phyloP scores from a whole-genome alignment of 768 basidiomycete genomes.

The Trametopsis cervina region DNA sequence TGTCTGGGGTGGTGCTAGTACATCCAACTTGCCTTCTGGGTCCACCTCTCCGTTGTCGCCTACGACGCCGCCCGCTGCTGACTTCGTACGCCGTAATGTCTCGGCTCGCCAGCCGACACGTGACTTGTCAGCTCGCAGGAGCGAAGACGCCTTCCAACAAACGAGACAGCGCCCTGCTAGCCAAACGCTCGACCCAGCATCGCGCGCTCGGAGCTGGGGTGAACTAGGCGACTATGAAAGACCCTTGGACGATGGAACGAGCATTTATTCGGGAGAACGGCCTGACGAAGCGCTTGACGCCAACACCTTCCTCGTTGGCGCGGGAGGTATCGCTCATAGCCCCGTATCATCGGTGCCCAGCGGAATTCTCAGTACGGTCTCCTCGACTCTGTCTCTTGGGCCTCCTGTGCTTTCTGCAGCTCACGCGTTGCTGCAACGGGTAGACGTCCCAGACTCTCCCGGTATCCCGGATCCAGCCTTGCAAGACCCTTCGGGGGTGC shows the following conservation, averaged over 20 bases:
- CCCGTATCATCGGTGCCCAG: constrained; percentile 21
- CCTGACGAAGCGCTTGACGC: constrained; percentile 38
- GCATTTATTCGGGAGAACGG: constrained; percentile 36
- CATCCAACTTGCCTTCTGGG: constrained; percentile 7
- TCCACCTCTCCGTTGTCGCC: constrained; percentile 5
- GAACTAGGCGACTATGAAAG: constrained; percentile 33
- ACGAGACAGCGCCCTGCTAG: constrained; percentile 22
- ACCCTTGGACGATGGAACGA: constrained; percentile 36
- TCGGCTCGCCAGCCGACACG: background rate
- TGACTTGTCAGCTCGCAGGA: constrained; percentile 25
- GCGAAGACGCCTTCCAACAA: constrained; percentile 39
- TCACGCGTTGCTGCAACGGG: constrained; percentile 26
- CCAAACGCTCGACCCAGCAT: constrained; percentile 34
- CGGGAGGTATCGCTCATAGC: constrained; percentile 33
- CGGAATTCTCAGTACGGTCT: constrained; percentile 22
- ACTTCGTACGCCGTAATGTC: background rate
- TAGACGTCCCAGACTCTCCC: constrained; percentile 19
- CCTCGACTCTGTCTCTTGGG: constrained; percentile 18
- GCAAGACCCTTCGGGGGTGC: constrained; percentile 10
- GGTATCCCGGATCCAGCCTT: constrained; percentile 20
- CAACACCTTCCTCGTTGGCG: constrained; percentile 47
- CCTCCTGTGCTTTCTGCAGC: constrained; percentile 17
- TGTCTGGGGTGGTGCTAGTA: constrained; percentile 1
- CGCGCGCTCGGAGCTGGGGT: constrained; percentile 64
- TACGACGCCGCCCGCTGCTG: background rate